Conservation (phyloP, 306 rosid species). For the Rubus idaeus region DNA sequence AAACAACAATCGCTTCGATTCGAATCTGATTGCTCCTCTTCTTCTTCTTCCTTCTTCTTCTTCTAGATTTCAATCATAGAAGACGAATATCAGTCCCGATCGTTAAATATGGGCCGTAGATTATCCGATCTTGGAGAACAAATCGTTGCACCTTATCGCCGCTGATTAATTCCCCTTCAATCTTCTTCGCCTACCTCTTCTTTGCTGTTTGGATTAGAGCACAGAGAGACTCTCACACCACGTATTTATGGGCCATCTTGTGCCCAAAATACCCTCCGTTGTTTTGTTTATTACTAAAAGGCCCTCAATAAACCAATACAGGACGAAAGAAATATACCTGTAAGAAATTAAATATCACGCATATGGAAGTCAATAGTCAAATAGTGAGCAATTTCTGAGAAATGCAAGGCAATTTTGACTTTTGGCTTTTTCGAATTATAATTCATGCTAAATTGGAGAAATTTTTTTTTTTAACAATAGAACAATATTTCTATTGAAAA, state of each 20-base stretch:
- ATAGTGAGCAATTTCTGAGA: conserved; percentile 12
- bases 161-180: conserved; percentile 6
- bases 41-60: conserved; percentile 1
- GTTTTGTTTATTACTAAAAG: neutral
- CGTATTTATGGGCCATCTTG: conserved; percentile 14
- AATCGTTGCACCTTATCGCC: conserved; percentile 18
- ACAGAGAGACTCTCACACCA: conserved; percentile 19
- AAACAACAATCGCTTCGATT: neutral
- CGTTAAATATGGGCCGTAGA: conserved; percentile 19
- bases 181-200: conserved; percentile 8
- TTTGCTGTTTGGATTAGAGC: conserved; percentile 28
- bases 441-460: neutral
- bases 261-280: conserved; percentile 18
- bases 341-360: neutral
- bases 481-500: neutral
- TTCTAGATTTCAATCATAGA: conserved; percentile 13
- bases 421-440: neutral
- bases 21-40: conserved; percentile 8
- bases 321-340: too few relatives aligned
- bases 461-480: neutral
- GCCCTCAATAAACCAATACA: neutral
- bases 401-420: conserved; percentile 18
- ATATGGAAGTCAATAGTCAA: conserved; percentile 24
- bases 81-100: conserved; percentile 14
- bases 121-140: conserved; percentile 15